A percentile compares a stretch with the other conserved stretches of the same genome.
Conservation (phyloP, 768 basidiomycete genomes). For the Leucocoprinus sp. region DNA sequence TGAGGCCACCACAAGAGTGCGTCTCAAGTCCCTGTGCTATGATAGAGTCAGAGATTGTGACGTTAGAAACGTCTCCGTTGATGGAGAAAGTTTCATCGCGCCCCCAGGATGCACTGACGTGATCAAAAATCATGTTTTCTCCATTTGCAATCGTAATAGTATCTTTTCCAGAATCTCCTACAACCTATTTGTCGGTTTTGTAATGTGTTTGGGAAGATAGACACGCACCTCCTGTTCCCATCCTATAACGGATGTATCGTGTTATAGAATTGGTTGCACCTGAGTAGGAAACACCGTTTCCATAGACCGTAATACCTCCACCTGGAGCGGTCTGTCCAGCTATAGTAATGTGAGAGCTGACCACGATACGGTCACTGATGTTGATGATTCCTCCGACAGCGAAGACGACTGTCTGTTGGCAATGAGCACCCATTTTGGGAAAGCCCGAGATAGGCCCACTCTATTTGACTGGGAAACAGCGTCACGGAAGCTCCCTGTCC, state of each 20-base stretch:
- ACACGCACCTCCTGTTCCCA: constrained; percentile 21
- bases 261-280: constrained; percentile 23
- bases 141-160: constrained; percentile 27
- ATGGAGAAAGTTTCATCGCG: constrained; percentile 29
- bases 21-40: constrained; percentile 29
- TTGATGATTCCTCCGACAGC: constrained; percentile 27
- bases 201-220: background rate
- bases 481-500: constrained; percentile 27
- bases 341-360: constrained; percentile 24
- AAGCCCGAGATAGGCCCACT: constrained; percentile 10
- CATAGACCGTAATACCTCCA: constrained; percentile 30
- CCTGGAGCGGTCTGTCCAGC: constrained; percentile 30
- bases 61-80: constrained; percentile 28
- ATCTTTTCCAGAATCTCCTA: constrained; percentile 27
- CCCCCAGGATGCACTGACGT: constrained; percentile 27
- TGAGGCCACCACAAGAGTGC: constrained; percentile 28
- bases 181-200: background rate
- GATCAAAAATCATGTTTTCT: constrained; percentile 29
- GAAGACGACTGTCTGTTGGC: constrained; percentile 24
- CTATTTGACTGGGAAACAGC: constrained; percentile 25
- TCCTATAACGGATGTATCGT: constrained; percentile 21
- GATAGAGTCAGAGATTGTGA: constrained; percentile 29
- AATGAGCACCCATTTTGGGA: background rate
- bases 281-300: constrained; percentile 27
- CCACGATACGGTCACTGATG: constrained; percentile 22